Conservation (phyloP, 2,329 filamentous ascomycete genomes). For the Fusarium falciforme region DNA sequence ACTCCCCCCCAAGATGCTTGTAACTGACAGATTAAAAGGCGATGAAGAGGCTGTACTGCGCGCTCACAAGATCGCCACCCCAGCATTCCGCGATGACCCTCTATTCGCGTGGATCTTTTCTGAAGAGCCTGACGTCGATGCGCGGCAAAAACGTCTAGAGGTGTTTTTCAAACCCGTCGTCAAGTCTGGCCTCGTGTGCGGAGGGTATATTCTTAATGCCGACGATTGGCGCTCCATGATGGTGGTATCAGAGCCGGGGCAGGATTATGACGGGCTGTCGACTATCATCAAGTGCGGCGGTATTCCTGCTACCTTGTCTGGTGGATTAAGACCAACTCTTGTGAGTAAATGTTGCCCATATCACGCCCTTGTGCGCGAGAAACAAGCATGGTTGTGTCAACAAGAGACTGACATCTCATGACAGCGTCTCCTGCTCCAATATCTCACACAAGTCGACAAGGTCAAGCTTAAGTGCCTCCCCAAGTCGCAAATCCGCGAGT, state of each 20-base stretch:
- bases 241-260: slow-evolving; percentile 20
- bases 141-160: slow-evolving; percentile 7
- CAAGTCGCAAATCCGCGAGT: slow-evolving; percentile 1
- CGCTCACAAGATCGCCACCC: slow-evolving; percentile 5
- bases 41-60: neutral
- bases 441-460: slow-evolving; percentile 5
- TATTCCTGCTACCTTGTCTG: slow-evolving; percentile 14
- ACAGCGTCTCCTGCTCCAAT: slow-evolving; percentile 14
- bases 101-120: slow-evolving; percentile 13
- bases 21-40: neutral
- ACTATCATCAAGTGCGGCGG: slow-evolving; percentile 5
- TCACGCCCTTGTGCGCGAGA: neutral
- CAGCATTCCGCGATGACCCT: slow-evolving; percentile 10
- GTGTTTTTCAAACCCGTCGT: slow-evolving; percentile 10
- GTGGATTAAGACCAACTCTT: slow-evolving; percentile 5
- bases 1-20: neutral
- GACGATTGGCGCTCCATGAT: slow-evolving; percentile 18
- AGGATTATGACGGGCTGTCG: slow-evolving; percentile 12
- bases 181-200: neutral
- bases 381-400: neutral
- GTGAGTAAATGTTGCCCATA: neutral
- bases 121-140: neutral
- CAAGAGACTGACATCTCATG: neutral
- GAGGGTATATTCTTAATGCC: slow-evolving; percentile 17
- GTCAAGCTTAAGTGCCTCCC: slow-evolving; percentile 5